Base-by-base conservation (phyloP, 495 filamentous ascomycete species). In the Neurospora hispaniola region DNA sequence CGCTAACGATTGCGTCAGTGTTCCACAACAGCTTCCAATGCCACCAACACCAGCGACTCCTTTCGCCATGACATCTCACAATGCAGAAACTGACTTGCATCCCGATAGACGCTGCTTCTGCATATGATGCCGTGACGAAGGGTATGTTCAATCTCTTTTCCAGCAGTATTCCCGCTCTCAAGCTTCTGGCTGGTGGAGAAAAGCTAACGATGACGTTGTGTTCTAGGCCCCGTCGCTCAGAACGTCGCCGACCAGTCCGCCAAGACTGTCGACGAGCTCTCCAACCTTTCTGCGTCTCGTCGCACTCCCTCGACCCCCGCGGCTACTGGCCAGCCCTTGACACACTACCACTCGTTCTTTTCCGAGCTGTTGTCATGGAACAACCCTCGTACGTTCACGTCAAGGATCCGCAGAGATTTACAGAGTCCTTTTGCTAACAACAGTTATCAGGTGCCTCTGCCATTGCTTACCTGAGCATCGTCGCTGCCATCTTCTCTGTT, bases 261-360 rank as follows among this genome's bases (percentile, higher is more conserved):
- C 74, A 92, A 91, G 84, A 93, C 93, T 70, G 80, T 85, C 70
- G 82, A 84, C 75, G 93, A 97, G 84, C 86, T 97, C 75, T 87
- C 86, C 78, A 92, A 93, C 77, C 85, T 97, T 71, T 90, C 91
- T 76, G 88, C 88, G 74, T 77, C 92, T 72, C 91, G 91, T 74
- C 86, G 87, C 71, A 89, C 89, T 69, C 92, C 93, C 54, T 82
- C 87, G 42, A 85, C 89, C 73, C 88, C 87, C 44, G 89, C 93
- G 76, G 89, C 89, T 75, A 96, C 90, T 78, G 94, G 93, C 76
- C 94, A 98, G 80, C 91, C 91, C 38, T 82, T 98, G 84, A 98
- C 94, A 69, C 92, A 94, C 83, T 99, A 98, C 82, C 96, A 98
- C 84, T 97, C 94, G 42, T 89, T 98, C 84, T 94, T 98, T 85